Base-by-base conservation (phyloP, 2,329 filamentous ascomycete species). In the Diaporthe vaccinii region DNA sequence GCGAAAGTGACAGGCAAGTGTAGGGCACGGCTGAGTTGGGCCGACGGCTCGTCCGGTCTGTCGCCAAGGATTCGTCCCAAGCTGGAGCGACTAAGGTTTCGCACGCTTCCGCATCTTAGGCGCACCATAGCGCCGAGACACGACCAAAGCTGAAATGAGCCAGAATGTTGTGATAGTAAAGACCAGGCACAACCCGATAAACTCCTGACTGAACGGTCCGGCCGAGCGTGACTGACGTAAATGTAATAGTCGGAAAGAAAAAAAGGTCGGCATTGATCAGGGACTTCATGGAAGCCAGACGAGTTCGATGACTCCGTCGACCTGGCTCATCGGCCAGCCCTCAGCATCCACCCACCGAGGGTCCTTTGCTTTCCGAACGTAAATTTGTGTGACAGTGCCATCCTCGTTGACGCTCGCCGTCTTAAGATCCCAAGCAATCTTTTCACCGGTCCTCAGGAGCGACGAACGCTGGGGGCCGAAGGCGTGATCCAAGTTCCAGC, bases 281-380 rank as follows among this genome's bases (percentile, higher is more conserved):
- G 28, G 51, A 34, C 46, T 55, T 77, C 72, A 78, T 20, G 88
- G 86, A 55, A 90, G 83, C 89, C 89, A 91, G 71, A 91, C 85
- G 74, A 91, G 83, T 83, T 91, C 89, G 59, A 91, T 84, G 44
- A 91, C 80, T 4, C 89, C 89, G 78, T 91, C 89, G 25, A 86
- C 84, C 70, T 86, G 84, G 77, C 86, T 88, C 88, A 91, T 90
- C 0, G 84, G 83, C 72, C 82, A 82, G 57, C 83, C 87, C 76
- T 85, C 84, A 53, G 79, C 78, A 76, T 87, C 84, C 15, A 85
- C 86, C 89, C 89, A 91, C 76, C 89, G 83, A 80, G 83, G 84
- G 79, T 91, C 89, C 69, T 89, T 84, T 55, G 85, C 84, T 78
- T 87, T 88, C 39, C 89, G 84, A 20, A 88, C 86, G 77, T 90